Evolutionary conservation across 2,329 filamentous ascomycete genomes (phyloP), one percentile per base, ranked within the genome.

Genomic region (Fusarium sp.): DNA sequence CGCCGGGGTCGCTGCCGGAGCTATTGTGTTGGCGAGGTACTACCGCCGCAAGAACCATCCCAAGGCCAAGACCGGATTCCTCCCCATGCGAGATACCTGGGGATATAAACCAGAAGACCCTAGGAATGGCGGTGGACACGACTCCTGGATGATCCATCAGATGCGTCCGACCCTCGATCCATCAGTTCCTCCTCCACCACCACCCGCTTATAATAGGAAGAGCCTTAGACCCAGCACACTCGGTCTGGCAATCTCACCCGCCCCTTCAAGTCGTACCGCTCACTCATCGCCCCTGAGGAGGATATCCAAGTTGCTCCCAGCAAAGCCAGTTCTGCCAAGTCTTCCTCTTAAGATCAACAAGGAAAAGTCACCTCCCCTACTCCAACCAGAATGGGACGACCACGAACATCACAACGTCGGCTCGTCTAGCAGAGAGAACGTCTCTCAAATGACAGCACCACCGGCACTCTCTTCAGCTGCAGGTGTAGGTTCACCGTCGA

Each of bases 1-100:
- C 2, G 82, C 87, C 5, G 80, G 85, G 6, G 74, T 92, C 20
- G 87, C 85, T 7, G 76, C 90, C 32, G 84, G 83, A 6, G 78
- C 88, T 14, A 85, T 90, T 27, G 74, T 89, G 9, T 64, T 88
- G 16, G 83, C 84, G 5, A 83, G 86, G 54, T 76, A 75, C 52
- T 79, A 78, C 67, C 85, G 87, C n/a, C 83, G 82, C 59, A 83
- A 80, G 76, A 83, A 81, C 23, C 84, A 84, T 60, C 81, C 76
- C 32, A 81, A 81, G 20, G 76, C 80, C 58, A 83, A 83, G 72
- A 83, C 79, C 4, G 83, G 81, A 4, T 85, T 87, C 70, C 80
- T 83, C 60, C 80, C 81, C 5, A 73, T 75, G 50, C 80, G 82
- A n/a, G 81, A 84, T 68, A 84, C 81, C 23, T 83, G 80, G 82